Base-by-base conservation (phyloP, 805 yeast species). In the Saturnispora kantuleensis region DNA sequence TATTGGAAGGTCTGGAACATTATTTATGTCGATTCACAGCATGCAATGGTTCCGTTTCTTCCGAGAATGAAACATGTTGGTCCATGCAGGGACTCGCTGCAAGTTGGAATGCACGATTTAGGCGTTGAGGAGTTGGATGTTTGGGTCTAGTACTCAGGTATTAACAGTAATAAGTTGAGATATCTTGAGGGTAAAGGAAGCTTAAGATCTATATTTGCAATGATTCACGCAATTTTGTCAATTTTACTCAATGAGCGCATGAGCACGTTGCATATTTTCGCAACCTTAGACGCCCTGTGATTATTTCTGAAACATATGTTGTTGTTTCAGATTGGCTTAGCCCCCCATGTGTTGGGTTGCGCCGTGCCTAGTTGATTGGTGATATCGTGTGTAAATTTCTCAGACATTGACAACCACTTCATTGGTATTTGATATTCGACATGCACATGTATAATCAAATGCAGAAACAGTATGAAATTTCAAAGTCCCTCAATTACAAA, bases 1-100 rank as follows among this genome's bases (percentile, higher is more conserved):
- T 93, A 82, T 60, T 93, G 97, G 97, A 79, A 73, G 50, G 59
- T 88, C 11, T 89, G 77, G 67, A 89, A 90, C 55, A 64, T 66
- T 35, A 77, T 88, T 26, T 89, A 89, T 56, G 75, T 84, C 11
- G 87, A 81, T 53, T 73, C 75, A 48, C 67, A 77, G 36, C 94
- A 87, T 59, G 66, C 89, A 0, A 59, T 93, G 57, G 87, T 88
- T 1, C 96, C 97, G 1, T 78, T 73, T 54, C 88, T 84, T 59
- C 97, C 97, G 1, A 52, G 65, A 4, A 52, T 79, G n/a, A 73
- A 70, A 31, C 29, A 40, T 3, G 42, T 60, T 26, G 63, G 62
- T 3, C 46, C 47, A 3, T 42, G 17, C 16, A 39, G 46, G 2
- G 42, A 40, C 2, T 30, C 18, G 4, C 8, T 46, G 5, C 54